Percentiles rank a stretch among this genome's conserved stretches.
Conservation (phyloP, 2,329 filamentous ascomycete genomes). For the Nectriaceae sp. region DNA sequence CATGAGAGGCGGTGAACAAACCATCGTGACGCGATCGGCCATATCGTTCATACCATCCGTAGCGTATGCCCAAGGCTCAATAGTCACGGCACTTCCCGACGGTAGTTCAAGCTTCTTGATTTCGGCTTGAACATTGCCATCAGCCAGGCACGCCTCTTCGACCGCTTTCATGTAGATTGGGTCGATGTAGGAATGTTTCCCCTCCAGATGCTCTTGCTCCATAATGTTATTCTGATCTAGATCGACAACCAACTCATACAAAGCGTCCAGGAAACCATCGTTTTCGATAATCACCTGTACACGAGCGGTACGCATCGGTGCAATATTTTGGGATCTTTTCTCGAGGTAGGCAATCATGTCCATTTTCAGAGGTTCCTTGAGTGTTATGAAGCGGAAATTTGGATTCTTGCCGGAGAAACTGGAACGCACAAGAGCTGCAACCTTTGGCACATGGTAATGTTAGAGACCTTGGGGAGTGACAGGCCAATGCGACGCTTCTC, state of each 20-base stretch:
- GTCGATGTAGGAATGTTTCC: constrained; percentile 50
- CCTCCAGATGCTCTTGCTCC: constrained; percentile 35
- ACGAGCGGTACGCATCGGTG: constrained; percentile 38
- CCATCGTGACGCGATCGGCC: constrained; percentile 50
- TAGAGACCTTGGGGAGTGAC: neutral
- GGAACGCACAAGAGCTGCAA: constrained; percentile 21
- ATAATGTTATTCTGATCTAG: constrained; percentile 23
- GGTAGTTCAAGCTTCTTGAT: constrained; percentile 47
- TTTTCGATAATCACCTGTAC: constrained; percentile 37
- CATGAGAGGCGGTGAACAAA: constrained; percentile 19
- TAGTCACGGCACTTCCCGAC: constrained; percentile 42
- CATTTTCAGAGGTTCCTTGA: constrained; percentile 52
- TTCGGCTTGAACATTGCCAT: constrained; percentile 44
- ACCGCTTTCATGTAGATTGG: constrained; percentile 49
- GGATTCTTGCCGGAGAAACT: constrained; percentile 22
- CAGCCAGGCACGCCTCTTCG: constrained; percentile 47
- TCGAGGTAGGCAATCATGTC: constrained; percentile 48
- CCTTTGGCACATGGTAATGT: constrained; percentile 13
- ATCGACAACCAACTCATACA: constrained; percentile 33
- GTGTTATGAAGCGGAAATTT: constrained; percentile 52
- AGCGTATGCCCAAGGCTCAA: constrained; percentile 59
- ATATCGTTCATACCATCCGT: constrained; percentile 56
- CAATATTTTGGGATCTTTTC: constrained; percentile 33
- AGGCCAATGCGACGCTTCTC: neutral
- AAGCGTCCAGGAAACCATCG: constrained; percentile 14